Percentiles rank a stretch among this genome's conserved stretches.
Conservation (phyloP, 2,329 filamentous ascomycete genomes). For the Colletotrichum sp. region DNA sequence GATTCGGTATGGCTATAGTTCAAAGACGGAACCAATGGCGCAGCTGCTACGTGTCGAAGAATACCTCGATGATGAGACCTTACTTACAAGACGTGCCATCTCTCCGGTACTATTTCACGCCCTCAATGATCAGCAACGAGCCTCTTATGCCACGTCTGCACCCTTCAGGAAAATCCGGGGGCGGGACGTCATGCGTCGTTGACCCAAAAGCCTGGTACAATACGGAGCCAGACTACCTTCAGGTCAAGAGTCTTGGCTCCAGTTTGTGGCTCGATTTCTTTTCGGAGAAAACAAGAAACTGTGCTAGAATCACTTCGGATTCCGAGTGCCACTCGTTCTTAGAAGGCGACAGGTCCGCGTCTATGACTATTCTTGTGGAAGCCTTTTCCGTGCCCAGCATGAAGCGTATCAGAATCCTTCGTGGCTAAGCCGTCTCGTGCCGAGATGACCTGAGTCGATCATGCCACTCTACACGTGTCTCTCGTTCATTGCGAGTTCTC, state of each 20-base stretch:
- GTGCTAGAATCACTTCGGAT: background rate
- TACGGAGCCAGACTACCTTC: background rate
- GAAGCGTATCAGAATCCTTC: background rate
- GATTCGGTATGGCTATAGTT: background rate
- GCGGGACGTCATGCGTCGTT: slow-evolving; percentile 7
- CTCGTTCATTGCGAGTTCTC: background rate
- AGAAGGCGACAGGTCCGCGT: background rate
- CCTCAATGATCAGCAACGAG: background rate
- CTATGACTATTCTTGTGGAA: background rate
- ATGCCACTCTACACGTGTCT: background rate
- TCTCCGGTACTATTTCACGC: background rate
- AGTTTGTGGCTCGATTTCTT: background rate
- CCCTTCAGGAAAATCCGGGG: slow-evolving; percentile 1
- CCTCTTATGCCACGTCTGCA: slow-evolving; percentile 1
- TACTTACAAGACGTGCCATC: background rate
- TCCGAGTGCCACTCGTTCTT: background rate
- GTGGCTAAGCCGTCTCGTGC: background rate
- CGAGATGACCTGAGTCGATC: background rate
- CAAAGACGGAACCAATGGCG: background rate
- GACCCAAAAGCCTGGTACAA: background rate
- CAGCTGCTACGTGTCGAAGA: background rate
- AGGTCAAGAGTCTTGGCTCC: background rate
- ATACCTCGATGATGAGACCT: background rate
- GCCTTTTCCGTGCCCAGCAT: background rate
- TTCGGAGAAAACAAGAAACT: background rate